Evolutionary conservation across 2,329 filamentous ascomycete genomes (phyloP), one percentile per base, ranked within the genome.

Genomic region (Claviceps capensis): DNA sequence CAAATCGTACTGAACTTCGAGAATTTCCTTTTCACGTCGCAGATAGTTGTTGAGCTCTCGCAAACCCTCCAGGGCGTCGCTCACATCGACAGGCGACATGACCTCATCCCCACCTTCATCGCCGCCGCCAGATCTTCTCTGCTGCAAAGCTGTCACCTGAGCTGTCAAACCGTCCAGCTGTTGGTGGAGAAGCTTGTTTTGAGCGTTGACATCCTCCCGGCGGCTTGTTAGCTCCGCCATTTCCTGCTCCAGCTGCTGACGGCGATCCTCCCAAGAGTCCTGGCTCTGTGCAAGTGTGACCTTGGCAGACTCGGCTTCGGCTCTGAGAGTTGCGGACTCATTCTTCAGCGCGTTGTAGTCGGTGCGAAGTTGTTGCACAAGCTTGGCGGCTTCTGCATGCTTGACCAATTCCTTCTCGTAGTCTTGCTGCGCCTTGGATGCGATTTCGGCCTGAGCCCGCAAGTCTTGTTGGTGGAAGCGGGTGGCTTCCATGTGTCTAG

Each of bases 341-440:
- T 86, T 85, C 69, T 88, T 90, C 55, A 97, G 70, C 59, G 87
- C 75, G 61, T 95, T 93, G 67, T 86, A 79, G 57, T 97, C 88
- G 4, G 76, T 74, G 49, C 93, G 86, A 48, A 95, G 74, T 50
- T 76, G 76, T 59, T 95, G 88, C 14, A 96, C 75, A 38, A 81
- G 79, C 68, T 89, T 90, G 13, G 91, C 88, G n/a, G 91, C 93
- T 58, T 96, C 88, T 1, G 90, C 91, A 68, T 98, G 93, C 71
- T 93, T 96, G 61, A 95, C 79, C 11, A 98, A 77, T 66, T 98
- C 93, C 56, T 83, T 83, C 66, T 98, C 94, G 63, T 98, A 98
- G 59, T 93, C 90, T 63, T 95, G 85, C 65, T 98, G 93, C 3
- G 93, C 89, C 65, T 88, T 86, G 50, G 88, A 83, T 2, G 93